These are phyloP conservation scores for Jackrogersella minutella DNA, from an alignment of 495 filamentous ascomycete genomes.

Conservation along the genomic window DNA sequence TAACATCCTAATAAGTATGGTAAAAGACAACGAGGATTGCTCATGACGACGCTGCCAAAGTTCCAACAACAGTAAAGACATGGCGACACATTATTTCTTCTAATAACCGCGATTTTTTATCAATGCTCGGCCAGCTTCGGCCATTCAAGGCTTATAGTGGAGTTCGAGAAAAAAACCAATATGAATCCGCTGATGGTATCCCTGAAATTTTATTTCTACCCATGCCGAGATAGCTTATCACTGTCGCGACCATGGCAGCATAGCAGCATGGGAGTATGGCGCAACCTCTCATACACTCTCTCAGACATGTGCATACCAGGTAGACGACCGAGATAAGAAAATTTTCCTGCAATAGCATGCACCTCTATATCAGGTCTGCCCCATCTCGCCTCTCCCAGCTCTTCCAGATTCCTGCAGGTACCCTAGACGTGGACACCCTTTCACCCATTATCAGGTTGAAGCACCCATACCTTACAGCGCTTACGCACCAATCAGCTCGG, in stretches of 20 bases:
- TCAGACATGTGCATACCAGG: conserved; percentile 12
- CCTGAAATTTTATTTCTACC: conserved; percentile 38
- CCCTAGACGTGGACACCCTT: conserved; percentile 37
- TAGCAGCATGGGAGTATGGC: background rate
- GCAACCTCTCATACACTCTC: conserved; percentile 1
- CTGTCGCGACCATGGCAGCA: conserved; percentile 13
- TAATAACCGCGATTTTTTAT: conserved; percentile 1
- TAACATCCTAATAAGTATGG: conserved; percentile 29
- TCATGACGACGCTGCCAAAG: conserved; percentile 10
- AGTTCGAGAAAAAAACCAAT: conserved; percentile 16
- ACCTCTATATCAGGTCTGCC: conserved; percentile 23
- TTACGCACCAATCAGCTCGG: conserved; percentile 30
- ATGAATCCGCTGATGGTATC: conserved; percentile 22
- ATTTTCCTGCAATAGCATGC: conserved; percentile 37
- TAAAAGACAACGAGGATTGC: background rate
- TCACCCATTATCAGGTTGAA: conserved; percentile 28
- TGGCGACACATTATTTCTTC: conserved; percentile 16
- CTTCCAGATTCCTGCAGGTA: conserved; percentile 44
- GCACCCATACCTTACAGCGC: conserved; percentile 29
- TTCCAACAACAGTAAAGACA: conserved; percentile 4
- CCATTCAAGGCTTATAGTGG: conserved; percentile 36
- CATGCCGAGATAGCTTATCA: conserved; percentile 34
- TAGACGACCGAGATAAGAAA: conserved; percentile 26
- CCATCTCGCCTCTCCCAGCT: conserved; percentile 26
- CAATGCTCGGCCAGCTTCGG: conserved; percentile 37